These are phyloP conservation scores for Pseudogymnoascus sp. DNA, from an alignment of 2,329 filamentous ascomycete genomes.

Conservation along the genomic window DNA sequence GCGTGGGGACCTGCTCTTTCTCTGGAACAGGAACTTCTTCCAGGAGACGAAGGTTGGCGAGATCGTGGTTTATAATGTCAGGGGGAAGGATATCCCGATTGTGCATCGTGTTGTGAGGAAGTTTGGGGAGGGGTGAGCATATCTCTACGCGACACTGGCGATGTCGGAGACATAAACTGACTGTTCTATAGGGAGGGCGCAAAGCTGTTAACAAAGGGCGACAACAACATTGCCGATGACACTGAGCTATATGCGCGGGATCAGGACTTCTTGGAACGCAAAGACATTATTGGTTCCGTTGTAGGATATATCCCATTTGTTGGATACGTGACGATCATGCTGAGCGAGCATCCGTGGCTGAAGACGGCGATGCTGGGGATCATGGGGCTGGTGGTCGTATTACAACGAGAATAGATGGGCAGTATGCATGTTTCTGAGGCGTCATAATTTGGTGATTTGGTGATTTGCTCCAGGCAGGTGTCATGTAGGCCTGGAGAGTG, in stretches of 20 bases:
- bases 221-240: slow-evolving; percentile 93
- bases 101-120: slow-evolving; percentile 85
- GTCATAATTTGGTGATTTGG: not conserved
- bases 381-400: slow-evolving; percentile 88
- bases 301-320: slow-evolving; percentile 76
- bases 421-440: slow-evolving; percentile 3
- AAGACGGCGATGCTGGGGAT: slow-evolving; percentile 92
- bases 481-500: not conserved
- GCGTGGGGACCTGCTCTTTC: slow-evolving; percentile 51
- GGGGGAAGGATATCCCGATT: slow-evolving; percentile 91
- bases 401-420: slow-evolving; percentile 70
- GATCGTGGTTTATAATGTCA: slow-evolving; percentile 69
- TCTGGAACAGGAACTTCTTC: slow-evolving; percentile 50
- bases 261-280: slow-evolving; percentile 79
- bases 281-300: slow-evolving; percentile 68
- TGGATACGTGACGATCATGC: slow-evolving; percentile 91
- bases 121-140: slow-evolving; percentile 52
- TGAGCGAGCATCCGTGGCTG: slow-evolving; percentile 93
- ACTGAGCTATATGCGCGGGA: slow-evolving; percentile 82
- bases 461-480: slow-evolving; percentile 2
- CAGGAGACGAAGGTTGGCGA: slow-evolving; percentile 62
- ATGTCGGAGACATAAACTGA: not conserved
- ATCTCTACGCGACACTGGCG: not conserved
- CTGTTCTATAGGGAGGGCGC: slow-evolving; percentile 41
- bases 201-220: slow-evolving; percentile 90